These are phyloP conservation scores for Fusarium tuaranense DNA, from an alignment of 2,329 filamentous ascomycete genomes.

Conservation along the genomic window DNA sequence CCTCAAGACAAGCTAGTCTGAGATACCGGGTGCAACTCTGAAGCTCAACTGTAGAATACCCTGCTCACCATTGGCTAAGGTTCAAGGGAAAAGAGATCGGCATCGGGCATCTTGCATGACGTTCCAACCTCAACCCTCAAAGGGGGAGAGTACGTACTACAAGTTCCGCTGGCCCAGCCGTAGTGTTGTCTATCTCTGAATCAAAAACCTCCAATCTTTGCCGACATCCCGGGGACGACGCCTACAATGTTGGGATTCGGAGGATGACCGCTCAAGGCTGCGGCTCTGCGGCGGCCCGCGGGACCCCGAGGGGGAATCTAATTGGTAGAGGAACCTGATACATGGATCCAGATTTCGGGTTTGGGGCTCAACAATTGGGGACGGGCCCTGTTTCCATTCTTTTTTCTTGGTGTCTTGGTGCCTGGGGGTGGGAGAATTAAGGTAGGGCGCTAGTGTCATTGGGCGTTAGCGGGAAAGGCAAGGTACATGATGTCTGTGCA, in stretches of 20 bases:
- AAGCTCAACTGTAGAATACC: not conserved
- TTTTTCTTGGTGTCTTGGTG: not conserved
- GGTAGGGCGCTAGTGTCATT: conserved; percentile 36
- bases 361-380: conserved; percentile 50
- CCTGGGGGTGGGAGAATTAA: conserved; percentile 31
- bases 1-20: conserved; percentile 4
- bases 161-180: conserved; percentile 17
- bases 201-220: not conserved
- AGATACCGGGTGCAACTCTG: conserved; percentile 25
- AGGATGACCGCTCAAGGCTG: conserved; percentile 41
- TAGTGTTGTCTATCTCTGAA: not conserved
- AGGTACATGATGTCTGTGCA: not conserved
- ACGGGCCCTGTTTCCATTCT: conserved; percentile 27
- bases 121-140: conserved; percentile 13
- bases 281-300: conserved; percentile 31
- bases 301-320: conserved; percentile 18
- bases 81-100: not conserved
- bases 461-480: conserved; percentile 20
- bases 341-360: conserved; percentile 12
- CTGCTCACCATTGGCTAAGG: not conserved
- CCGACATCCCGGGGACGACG: not conserved
- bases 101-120: not conserved
- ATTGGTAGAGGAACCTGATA: conserved; percentile 21
- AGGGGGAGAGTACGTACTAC: conserved; percentile 9
- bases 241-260: conserved; percentile 43